phyloP scores from a whole-genome alignment of 495 filamentous ascomycete species.

The Thozetella sp. region DNA sequence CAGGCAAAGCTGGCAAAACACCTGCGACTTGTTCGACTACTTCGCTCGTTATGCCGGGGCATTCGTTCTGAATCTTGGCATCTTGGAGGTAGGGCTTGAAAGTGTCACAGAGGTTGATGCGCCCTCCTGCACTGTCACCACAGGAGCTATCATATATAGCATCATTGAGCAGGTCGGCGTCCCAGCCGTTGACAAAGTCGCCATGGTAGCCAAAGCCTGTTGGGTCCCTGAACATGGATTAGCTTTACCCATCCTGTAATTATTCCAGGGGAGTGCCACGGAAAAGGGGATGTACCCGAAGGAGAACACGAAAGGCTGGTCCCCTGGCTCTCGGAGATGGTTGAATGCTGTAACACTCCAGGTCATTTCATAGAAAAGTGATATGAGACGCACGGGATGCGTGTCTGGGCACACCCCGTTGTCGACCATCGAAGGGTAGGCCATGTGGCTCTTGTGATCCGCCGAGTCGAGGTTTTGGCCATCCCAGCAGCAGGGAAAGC shows the following conservation, averaged over 20 bases:
- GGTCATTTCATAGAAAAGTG: slow-evolving; percentile 65
- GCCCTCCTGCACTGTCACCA: slow-evolving; percentile 24
- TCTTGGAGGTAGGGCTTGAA: slow-evolving; percentile 26
- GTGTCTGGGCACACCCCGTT: slow-evolving; percentile 50
- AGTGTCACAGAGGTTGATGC: slow-evolving; percentile 45
- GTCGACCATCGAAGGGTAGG: slow-evolving; percentile 50
- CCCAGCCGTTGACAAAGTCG: slow-evolving; percentile 71
- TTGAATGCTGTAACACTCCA: slow-evolving; percentile 58
- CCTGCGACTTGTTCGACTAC: slow-evolving; percentile 15
- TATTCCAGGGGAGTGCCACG: not conserved
- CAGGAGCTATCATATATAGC: slow-evolving; percentile 49
- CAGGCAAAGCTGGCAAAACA: slow-evolving; percentile 36
- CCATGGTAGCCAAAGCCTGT: slow-evolving; percentile 53
- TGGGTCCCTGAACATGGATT: slow-evolving; percentile 47
- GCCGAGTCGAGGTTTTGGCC: slow-evolving; percentile 55
- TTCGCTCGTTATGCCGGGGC: not conserved
- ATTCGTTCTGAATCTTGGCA: slow-evolving; percentile 3
- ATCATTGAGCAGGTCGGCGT: slow-evolving; percentile 48
- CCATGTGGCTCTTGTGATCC: slow-evolving; percentile 60
- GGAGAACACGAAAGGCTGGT: slow-evolving; percentile 61
- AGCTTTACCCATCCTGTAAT: slow-evolving; percentile 59
- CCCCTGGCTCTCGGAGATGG: slow-evolving; percentile 17
- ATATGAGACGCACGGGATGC: slow-evolving; percentile 59
- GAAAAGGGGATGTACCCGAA: slow-evolving; percentile 23
- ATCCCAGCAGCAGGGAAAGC: slow-evolving; percentile 83